Percentiles rank a stretch among this genome's conserved stretches.
Evolutionary conservation across 139 green algal species (phyloP).

Genomic region (Chlamydomonas applanata): DNA sequence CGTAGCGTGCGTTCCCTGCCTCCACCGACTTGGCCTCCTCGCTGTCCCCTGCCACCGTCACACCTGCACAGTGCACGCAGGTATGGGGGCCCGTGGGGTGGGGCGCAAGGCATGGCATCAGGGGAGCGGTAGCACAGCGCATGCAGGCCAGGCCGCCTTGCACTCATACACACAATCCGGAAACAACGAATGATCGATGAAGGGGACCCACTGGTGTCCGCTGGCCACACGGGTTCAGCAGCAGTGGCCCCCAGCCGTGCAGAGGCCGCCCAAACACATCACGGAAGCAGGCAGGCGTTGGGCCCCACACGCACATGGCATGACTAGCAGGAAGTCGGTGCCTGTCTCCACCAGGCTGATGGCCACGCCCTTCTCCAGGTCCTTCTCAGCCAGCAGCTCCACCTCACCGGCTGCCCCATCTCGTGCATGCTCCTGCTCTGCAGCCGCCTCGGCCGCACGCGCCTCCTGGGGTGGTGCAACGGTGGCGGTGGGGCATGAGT

Average conservation of each 20-base stretch:
- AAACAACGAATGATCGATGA: too few species aligned
- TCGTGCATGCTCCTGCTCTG: not conserved
- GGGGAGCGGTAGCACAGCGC: too few species aligned
- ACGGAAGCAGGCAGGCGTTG: too few species aligned
- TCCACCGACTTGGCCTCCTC: conserved; percentile 47
- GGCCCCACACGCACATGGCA: conserved; percentile 26
- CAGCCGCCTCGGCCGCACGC: not conserved
- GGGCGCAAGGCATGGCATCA: too few species aligned
- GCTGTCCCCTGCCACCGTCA: conserved; percentile 48
- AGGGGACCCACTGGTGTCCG: too few species aligned
- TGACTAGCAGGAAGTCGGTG: conserved; percentile 47
- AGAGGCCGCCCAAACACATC: too few species aligned
- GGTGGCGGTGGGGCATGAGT: too few species aligned
- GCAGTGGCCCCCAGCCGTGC: too few species aligned
- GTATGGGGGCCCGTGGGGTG: conserved; percentile 1
- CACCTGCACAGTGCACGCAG: conserved; percentile 24
- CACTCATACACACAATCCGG: too few species aligned
- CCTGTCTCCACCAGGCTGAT: conserved; percentile 52
- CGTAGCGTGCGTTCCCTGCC: conserved; percentile 51
- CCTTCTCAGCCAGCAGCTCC: conserved; percentile 26
- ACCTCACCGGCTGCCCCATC: not conserved
- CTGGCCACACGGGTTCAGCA: too few species aligned
- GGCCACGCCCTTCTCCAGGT: conserved; percentile 40
- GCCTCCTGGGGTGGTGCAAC: not conserved
- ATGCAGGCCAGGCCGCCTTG: too few species aligned